phyloP scores from a whole-genome alignment of 2,329 filamentous ascomycete species.

The Fusarium abutilonis region DNA sequence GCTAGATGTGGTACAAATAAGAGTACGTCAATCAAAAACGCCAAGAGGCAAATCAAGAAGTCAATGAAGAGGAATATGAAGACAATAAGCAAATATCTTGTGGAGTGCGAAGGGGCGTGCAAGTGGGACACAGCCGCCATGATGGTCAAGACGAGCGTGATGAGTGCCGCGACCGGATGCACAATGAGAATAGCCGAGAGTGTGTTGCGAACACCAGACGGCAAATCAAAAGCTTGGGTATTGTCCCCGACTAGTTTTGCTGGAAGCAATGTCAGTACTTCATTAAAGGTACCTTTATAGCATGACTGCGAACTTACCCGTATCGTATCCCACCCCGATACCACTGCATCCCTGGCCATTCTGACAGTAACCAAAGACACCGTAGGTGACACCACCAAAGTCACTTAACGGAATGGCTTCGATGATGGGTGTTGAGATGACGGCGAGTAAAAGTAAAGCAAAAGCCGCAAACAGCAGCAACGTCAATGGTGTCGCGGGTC shows the following conservation, averaged over 20 bases:
- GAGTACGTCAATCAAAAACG: constrained; percentile 92
- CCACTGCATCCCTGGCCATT: constrained; percentile 69
- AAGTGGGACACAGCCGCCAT: constrained; percentile 85
- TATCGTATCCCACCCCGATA: constrained; percentile 86
- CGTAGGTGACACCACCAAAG: constrained; percentile 81
- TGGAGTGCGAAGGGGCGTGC: constrained; percentile 87
- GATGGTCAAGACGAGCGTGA: constrained; percentile 85
- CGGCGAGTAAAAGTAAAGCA: constrained; percentile 82
- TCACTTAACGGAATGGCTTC: constrained; percentile 83
- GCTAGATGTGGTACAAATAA: constrained; percentile 93
- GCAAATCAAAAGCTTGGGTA: constrained; percentile 64
- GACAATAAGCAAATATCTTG: constrained; percentile 83
- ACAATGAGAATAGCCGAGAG: constrained; percentile 92
- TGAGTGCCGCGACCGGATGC: constrained; percentile 87
- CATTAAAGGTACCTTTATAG: not conserved
- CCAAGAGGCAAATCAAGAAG: constrained; percentile 82
- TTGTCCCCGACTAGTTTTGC: constrained; percentile 45
- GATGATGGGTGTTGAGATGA: constrained; percentile 91
- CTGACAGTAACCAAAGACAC: constrained; percentile 90
- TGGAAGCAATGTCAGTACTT: constrained; percentile 32
- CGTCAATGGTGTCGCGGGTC: constrained; percentile 90
- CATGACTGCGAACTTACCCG: constrained; percentile 66
- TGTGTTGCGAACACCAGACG: constrained; percentile 62
- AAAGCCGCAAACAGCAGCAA: constrained; percentile 88
- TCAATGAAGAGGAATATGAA: constrained; percentile 89